Base-by-base conservation (phyloP, 2,329 filamentous ascomycete genomes). In the Balansia obtecta region DNA sequence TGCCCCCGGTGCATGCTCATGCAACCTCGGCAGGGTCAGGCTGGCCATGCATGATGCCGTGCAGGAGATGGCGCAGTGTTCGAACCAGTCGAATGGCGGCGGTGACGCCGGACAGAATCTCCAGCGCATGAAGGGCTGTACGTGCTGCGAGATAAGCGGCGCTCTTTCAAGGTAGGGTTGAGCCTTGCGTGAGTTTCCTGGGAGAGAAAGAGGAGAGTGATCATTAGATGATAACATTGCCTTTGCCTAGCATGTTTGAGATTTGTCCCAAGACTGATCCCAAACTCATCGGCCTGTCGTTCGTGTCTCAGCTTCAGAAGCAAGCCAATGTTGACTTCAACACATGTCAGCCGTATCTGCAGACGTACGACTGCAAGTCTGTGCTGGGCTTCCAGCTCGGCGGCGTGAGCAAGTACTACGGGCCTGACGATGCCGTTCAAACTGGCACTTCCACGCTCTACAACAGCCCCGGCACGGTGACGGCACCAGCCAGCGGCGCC, bases 1-100 rank as follows among this genome's bases (percentile, higher is more conserved):
- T 44, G 66, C 61, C 0, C 57, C 60, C 9, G 60, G 62, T 47
- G 60, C 61, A 22, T 69, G 66, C 56, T 68, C 66, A 12, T 68
- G 65, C 54, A 63, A 65, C 53, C 45, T 67, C 2, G 66, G 63
- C 46, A 61, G 60, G 43, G 56, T 68, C 18, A 60, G 54, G 48
- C 38, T 49, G 27, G 57, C 54, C 6, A 46, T 58, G 40, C 46
- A 56, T 13, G 54, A 45, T 41, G 54, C 51, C 45, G 34, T 37
- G 15, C 34, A 37, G 15, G 34, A 37, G 34, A 55, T 58, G 40
- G 38, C 54, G 13, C 50, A 60, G 46, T 56, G 53, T n/a, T 54
- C 61, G 1, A 55, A 52, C 11, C 58, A 60, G 42, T 54, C 55
- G 6, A 54, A 56, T 2, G 53, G 54, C 59, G 18, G 57, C 61